Percentiles rank a stretch among this genome's conserved stretches.
Conservation (phyloP, 1,139 yeast genomes). For the Eremothecium sinecaudum region DNA sequence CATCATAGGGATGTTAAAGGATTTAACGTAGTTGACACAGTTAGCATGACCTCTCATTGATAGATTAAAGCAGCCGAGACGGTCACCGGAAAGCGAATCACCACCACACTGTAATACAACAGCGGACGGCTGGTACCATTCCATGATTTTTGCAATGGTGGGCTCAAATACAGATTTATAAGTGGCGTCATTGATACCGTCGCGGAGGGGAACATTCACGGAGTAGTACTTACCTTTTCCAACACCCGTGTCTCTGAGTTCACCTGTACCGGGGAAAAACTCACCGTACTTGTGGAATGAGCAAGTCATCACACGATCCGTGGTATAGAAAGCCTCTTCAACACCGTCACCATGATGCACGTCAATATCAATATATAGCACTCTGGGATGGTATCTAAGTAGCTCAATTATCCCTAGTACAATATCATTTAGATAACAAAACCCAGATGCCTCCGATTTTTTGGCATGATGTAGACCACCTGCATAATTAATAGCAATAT, state of each 20-base stretch:
- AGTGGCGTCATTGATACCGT: constrained; percentile 86
- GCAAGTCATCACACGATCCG: constrained; percentile 95
- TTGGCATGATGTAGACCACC: constrained; percentile 98
- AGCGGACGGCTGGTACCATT: constrained; percentile 90
- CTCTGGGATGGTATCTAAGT: constrained; percentile 85
- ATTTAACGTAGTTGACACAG: constrained; percentile 82
- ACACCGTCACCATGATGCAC: constrained; percentile 99
- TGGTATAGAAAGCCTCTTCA: constrained; percentile 93
- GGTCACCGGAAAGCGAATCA: constrained; percentile 83
- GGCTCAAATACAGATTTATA: constrained; percentile 86
- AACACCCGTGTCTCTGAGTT: constrained; percentile 77
- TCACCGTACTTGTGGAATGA: constrained; percentile 96
- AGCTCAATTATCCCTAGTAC: constrained; percentile 86
- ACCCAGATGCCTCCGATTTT: constrained; percentile 91
- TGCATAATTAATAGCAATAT: constrained; percentile 92
- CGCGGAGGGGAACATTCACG: constrained; percentile 81
- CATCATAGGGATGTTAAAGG: constrained; percentile 80
- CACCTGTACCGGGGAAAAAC: constrained; percentile 95
- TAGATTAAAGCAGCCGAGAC: constrained; percentile 85
- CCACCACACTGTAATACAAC: constrained; percentile 91
- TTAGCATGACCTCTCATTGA: constrained; percentile 93
- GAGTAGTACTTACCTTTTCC: constrained; percentile 84
- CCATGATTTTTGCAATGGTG: constrained; percentile 68
- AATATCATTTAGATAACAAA: constrained; percentile 85
- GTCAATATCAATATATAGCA: constrained; percentile 90